phyloP scores from a whole-genome alignment of 2,329 filamentous ascomycete species.

The Gremmenia infestans region DNA sequence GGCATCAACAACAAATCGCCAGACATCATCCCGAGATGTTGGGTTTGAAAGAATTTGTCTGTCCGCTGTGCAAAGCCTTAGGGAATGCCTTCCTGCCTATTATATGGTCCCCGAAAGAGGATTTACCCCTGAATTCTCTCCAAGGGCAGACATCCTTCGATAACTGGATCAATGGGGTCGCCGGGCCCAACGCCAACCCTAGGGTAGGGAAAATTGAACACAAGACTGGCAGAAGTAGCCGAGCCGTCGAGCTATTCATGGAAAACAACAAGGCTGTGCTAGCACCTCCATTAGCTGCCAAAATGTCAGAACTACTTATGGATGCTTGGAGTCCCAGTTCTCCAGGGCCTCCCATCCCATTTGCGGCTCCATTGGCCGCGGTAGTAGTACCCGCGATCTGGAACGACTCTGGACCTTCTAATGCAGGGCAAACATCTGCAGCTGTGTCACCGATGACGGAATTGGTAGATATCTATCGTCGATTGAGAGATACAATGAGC shows the following conservation, averaged over 20 bases:
- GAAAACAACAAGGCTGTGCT: conserved; percentile 24
- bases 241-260: conserved; percentile 22
- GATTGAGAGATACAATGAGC: conserved; percentile 53
- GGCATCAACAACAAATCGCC: conserved; percentile 89
- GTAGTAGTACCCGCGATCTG: conserved; percentile 22
- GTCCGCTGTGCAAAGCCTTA: conserved; percentile 91
- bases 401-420: conserved; percentile 34
- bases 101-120: conserved; percentile 88
- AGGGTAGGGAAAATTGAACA: conserved; percentile 14
- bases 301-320: conserved; percentile 25
- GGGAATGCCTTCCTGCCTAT: conserved; percentile 94
- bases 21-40: conserved; percentile 86
- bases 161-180: conserved; percentile 26
- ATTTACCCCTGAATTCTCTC: conserved; percentile 72
- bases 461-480: conserved; percentile 55
- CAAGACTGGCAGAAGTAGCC: conserved; percentile 8
- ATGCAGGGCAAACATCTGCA: conserved; percentile 34
- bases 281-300: conserved; percentile 17
- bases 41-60: conserved; percentile 82
- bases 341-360: conserved; percentile 12
- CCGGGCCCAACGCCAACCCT: conserved; percentile 5
- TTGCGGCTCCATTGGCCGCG: conserved; percentile 24
- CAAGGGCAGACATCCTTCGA: conserved; percentile 56
- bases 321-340: conserved; percentile 28
- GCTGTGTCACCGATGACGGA: conserved; percentile 43